Percentiles rank a stretch among this genome's conserved stretches.
phyloP scores from a whole-genome alignment of 2,329 filamentous ascomycete species.

The Saccharata proteae region DNA sequence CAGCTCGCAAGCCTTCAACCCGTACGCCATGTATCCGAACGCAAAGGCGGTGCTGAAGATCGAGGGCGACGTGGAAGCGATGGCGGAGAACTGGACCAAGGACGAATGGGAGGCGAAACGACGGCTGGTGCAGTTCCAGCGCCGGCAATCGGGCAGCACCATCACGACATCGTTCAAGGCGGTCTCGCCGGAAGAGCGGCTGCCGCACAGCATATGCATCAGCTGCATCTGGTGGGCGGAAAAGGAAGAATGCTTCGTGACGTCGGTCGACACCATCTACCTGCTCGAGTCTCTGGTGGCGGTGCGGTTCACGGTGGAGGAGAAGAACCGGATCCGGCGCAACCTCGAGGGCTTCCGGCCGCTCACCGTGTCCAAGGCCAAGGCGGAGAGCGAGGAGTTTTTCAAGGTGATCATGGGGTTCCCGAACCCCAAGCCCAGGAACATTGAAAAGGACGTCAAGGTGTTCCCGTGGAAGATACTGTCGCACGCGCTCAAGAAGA shows the following conservation, averaged over 20 bases:
- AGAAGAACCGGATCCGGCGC: conserved; percentile 94
- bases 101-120: conserved; percentile 72
- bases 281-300: conserved; percentile 86
- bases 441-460: conserved; percentile 99
- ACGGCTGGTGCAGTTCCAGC: conserved; percentile 78
- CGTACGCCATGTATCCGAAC: conserved; percentile 67
- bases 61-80: conserved; percentile 68
- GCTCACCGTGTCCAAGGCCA: conserved; percentile 84
- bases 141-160: conserved; percentile 69
- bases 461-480: conserved; percentile 96
- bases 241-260: conserved; percentile 82
- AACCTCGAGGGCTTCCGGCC: conserved; percentile 93
- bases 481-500: conserved; percentile 81
- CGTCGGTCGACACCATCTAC: conserved; percentile 91
- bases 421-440: conserved; percentile 84
- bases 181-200: conserved; percentile 65
- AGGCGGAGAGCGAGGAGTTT: conserved; percentile 86
- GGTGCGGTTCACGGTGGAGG: conserved; percentile 82
- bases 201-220: conserved; percentile 79
- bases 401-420: conserved; percentile 99
- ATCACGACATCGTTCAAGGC: conserved; percentile 71
- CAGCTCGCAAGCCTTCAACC: conserved; percentile 42
- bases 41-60: conserved; percentile 74
- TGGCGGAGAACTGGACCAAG: conserved; percentile 71
- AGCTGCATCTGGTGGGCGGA: conserved; percentile 97